Conservation (phyloP, 2,329 filamentous ascomycete genomes). For the Xylaria arbuscula region DNA sequence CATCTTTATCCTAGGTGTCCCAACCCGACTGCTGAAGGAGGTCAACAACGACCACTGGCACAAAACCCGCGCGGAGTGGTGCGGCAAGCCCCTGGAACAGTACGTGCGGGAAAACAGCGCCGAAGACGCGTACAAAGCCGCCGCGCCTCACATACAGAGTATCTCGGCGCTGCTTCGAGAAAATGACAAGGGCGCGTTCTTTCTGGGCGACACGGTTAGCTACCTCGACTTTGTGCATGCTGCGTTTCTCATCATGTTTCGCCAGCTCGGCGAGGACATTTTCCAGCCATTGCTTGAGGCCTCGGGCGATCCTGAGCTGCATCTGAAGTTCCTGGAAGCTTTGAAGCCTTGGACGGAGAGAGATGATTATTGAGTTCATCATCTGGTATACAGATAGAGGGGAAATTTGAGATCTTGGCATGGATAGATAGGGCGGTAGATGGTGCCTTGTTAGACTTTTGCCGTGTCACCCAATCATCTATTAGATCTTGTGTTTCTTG, state of each 20-base stretch:
- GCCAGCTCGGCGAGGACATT: constrained; percentile 51
- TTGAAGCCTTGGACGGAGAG: constrained; percentile 56
- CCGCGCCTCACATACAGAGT: constrained; percentile 51
- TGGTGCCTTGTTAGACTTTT: neutral
- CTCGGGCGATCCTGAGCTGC: constrained; percentile 53
- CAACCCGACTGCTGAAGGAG: constrained; percentile 62
- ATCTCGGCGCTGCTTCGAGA: constrained; percentile 63
- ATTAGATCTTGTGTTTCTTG: neutral
- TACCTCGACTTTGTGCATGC: constrained; percentile 71
- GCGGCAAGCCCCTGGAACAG: constrained; percentile 66
- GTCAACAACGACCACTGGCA: constrained; percentile 66
- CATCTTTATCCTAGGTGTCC: constrained; percentile 61
- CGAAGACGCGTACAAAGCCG: constrained; percentile 60
- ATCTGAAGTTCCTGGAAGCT: constrained; percentile 56
- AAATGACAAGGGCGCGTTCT: constrained; percentile 68
- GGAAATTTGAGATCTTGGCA: neutral
- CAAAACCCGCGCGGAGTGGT: constrained; percentile 58
- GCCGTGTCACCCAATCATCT: neutral
- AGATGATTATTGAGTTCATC: constrained; percentile 49
- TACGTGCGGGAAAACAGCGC: constrained; percentile 60
- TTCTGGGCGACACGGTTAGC: constrained; percentile 65
- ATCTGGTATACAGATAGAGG: neutral
- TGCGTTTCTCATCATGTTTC: constrained; percentile 53
- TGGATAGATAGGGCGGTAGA: neutral
- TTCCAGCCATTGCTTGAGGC: constrained; percentile 52